Percentiles rank a stretch among this genome's conserved stretches.
Evolutionary conservation across 257 asterid species (phyloP).

Genomic region (Nicotiana sylvestris): DNA sequence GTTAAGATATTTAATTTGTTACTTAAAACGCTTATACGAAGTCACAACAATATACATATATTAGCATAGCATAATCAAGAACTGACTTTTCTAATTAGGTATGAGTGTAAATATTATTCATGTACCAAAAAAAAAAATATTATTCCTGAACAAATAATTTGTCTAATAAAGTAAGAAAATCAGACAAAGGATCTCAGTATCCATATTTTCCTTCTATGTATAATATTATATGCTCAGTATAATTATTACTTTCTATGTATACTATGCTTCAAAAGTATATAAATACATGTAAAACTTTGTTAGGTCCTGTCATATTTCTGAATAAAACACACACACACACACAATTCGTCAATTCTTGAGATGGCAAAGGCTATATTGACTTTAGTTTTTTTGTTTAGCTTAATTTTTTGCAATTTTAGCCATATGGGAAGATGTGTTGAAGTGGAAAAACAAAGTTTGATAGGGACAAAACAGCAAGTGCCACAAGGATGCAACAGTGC

Average conservation of each 20-base stretch:
- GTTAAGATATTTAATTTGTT: no score
- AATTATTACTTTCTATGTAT: not conserved
- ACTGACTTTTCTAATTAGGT: no score
- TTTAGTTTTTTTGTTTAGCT: not conserved
- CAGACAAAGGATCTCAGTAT: not conserved
- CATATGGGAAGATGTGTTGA: not conserved
- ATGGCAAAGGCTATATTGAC: not conserved
- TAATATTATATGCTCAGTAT: not conserved
- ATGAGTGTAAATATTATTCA: no score
- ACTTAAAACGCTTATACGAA: no score
- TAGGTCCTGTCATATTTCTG: not conserved
- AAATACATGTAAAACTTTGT: not conserved
- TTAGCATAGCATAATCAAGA: no score
- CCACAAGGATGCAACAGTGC: not conserved
- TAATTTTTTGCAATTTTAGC: not conserved
- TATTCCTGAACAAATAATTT: no score
- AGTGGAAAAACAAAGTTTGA: not conserved
- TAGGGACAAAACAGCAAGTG: not conserved
- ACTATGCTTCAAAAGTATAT: not conserved
- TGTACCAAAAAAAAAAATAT: no score
- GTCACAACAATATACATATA: no score
- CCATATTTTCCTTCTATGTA: not conserved
- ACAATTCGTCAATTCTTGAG: not conserved
- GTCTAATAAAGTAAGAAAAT: not conserved
- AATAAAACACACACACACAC: not conserved